Conservation (phyloP, 2,329 filamentous ascomycete species). For the Arachnomyces sp. region DNA sequence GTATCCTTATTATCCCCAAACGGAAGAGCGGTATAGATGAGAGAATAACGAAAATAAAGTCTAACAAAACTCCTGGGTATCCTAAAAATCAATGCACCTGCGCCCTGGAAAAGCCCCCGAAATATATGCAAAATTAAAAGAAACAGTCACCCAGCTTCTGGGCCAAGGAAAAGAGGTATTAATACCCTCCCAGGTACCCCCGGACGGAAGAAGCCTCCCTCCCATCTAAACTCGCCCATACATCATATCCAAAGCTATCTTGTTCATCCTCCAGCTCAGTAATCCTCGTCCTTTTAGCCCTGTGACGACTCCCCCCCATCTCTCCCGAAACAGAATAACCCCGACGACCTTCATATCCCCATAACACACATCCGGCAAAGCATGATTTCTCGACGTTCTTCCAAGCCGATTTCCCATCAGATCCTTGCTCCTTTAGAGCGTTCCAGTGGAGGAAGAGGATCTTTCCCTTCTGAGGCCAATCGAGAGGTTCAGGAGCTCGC, state of each 20-base stretch:
- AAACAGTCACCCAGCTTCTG: too few species aligned
- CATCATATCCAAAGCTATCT: conserved; percentile 2
- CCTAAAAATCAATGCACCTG: too few species aligned
- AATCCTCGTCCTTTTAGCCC: too few species aligned
- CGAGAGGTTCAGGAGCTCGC: conserved; percentile 9
- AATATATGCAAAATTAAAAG: too few species aligned
- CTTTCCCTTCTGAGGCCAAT: conserved; percentile 15
- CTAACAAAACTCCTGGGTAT: too few species aligned
- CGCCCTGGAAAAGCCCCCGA: too few species aligned
- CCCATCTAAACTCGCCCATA: conserved; percentile 22
- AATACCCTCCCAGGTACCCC: too few species aligned
- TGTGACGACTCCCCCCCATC: neutral
- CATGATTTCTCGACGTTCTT: conserved; percentile 18
- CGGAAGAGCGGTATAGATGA: too few species aligned
- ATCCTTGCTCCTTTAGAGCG: conserved; percentile 1
- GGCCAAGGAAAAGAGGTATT: too few species aligned
- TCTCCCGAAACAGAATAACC: neutral
- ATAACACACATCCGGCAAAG: conserved; percentile 28
- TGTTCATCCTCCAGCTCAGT: neutral
- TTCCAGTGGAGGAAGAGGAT: conserved; percentile 27
- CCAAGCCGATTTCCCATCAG: conserved; percentile 19
- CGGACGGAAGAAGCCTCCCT: conserved; percentile 11
- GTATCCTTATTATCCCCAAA: too few species aligned
- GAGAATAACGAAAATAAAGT: too few species aligned
- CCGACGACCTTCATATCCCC: conserved; percentile 11